Base-by-base conservation (phyloP, 129 eudicot species). In the Flaveria robusta region DNA sequence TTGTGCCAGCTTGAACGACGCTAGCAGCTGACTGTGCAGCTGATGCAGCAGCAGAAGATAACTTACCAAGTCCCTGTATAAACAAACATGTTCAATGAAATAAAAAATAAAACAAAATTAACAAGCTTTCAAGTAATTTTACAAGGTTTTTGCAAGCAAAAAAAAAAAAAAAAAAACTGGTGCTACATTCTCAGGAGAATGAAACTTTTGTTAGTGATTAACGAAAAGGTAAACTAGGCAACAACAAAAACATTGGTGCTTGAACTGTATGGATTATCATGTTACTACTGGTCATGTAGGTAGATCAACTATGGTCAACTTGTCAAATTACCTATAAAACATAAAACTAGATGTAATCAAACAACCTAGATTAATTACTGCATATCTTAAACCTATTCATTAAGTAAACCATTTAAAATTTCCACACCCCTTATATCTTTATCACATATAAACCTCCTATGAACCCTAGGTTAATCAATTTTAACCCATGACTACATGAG, bases 1-100 rank as follows among this genome's bases (percentile, higher is more conserved):
- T 92, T 12, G 96, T 92, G 51, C 97, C 91, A 16, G 87, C 92
- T 75, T 92, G 97, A 69, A 92, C 97, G 65, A 87, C 96, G 75
- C 16, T 91, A 34, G 98, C 98, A 71, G 98, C 98, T 0, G 98
- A 88, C 74, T 90, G 96, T 12, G 98, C 96, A 4, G 94, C 97
- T 23, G 93, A 83, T 60, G 94, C 94, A 66, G 97, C 98, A 55
- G 79, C 96, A 82, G 89, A 31, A 9, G 98, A 94, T 59, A 94
- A 79, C 85, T 79, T 87, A 69, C 97, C 98, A 49, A 94, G 81
- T 77, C 98, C 97, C 98, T 94, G 80, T 31, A 80, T 10, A 65
- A 74, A 26, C 98, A 49, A 94, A 75, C 75, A 97, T 66, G 52
- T 31, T 20, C 11, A 7, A 5, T 18, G 29, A 51, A 68, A 69